A percentile compares a stretch with the other conserved stretches of the same genome.
phyloP scores from a whole-genome alignment of 176 grass and related monocot genomes.

The Pharus latifolius region DNA sequence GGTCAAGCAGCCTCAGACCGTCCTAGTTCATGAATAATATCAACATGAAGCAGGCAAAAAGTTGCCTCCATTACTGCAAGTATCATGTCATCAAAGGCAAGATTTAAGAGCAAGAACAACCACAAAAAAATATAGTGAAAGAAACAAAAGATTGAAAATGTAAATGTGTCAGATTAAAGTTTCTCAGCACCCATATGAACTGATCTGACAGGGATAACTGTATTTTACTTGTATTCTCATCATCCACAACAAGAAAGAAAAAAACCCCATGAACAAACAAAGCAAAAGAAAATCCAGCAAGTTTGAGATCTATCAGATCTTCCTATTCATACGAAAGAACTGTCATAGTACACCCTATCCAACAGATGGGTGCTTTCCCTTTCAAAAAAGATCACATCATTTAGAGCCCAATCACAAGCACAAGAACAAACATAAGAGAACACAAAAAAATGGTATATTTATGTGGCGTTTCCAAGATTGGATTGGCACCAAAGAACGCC shows the following conservation, averaged over 20 bases:
- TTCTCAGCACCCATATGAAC: constrained; percentile 47
- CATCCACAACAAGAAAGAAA: constrained; percentile 20
- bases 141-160: background rate
- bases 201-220: constrained; percentile 90
- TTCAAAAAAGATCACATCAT: constrained; percentile 20
- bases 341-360: constrained; percentile 16
- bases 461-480: constrained; percentile 61
- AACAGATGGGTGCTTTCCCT: constrained; percentile 6
- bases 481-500: constrained; percentile 34
- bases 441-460: background rate
- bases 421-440: no score
- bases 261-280: background rate
- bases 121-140: background rate
- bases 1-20: constrained; percentile 45
- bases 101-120: background rate
- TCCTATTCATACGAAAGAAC: constrained; percentile 51
- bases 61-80: constrained; percentile 17
- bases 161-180: constrained; percentile 31
- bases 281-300: background rate
- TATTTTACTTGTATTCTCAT: constrained; percentile 44
- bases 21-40: constrained; percentile 58
- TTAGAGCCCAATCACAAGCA: constrained; percentile 17
- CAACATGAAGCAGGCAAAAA: constrained; percentile 7
- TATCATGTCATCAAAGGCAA: constrained; percentile 49
- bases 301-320: constrained; percentile 39